Evolutionary conservation across 2,329 filamentous ascomycete species (phyloP), one percentile per base, ranked within the genome.

Genomic region (Botrytis squamosa): DNA sequence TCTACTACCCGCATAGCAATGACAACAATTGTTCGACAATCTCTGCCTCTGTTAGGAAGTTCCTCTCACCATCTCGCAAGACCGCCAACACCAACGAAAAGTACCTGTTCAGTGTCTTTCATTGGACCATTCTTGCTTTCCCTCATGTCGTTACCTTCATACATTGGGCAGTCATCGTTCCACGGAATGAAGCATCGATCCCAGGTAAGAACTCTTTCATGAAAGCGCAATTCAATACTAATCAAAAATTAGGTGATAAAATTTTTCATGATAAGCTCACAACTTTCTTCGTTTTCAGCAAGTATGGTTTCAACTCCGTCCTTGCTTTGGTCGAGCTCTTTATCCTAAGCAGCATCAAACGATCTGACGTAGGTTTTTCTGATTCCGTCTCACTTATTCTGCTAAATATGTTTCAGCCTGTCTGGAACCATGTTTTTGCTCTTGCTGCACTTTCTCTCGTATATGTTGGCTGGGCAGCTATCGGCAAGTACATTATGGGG

Each of bases 71-170:
- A 75, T 77, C 79, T 68, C 75, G 76, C 68, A 75, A 77, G 73
- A 74, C 76, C 42, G 16, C 75, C 42, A 71, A 60, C 25, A 74
- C 78, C 60, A 75, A 77, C 33, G 80, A 79, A 67, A 77, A 74
- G n/a, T 76, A 75, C 29, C 76, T 74, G 49, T 82, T 82, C 76
- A 81, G 80, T 71, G 75, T 81, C 71, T 82, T 81, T 74, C 80
- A 82, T 74, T 78, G 76, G 33, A 77, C 76, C 65, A 75, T 77
- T n/a, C 70, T 78, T 60, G 75, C 76, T 25, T 80, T 80, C 40
- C 81, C 81, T 72, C 75, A 77, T 57, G 75, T 81, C n/a, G 77
- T 79, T 16, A 75, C 78, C 16, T 75, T 78, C n/a, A 75, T 80
- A 20, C 76, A 79, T 69, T 82, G 81, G 80, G 74, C 78, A 40